Evolutionary conservation across 805 yeast genomes (phyloP), one percentile per base, ranked within the genome.

Genomic region (Cyberlindnera samutprakarnensis): DNA sequence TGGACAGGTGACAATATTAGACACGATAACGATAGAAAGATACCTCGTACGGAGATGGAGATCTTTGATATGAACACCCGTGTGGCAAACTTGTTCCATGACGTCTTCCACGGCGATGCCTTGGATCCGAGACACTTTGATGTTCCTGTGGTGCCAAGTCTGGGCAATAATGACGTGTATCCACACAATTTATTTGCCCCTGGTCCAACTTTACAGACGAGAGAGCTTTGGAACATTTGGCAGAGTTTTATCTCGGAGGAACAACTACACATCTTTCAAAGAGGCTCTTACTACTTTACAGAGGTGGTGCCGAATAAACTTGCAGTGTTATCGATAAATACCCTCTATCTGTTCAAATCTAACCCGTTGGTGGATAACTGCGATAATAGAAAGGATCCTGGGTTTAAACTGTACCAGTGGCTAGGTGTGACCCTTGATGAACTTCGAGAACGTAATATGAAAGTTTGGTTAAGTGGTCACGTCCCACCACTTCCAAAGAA

Each of bases 1-100:
- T 85, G 95, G 95, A 84, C 95, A 0, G 95, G 95, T 20, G 95
- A 85, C 56, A 85, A 84, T 46, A 72, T 82, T 28, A 66, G 94
- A 35, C 95, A 84, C 53, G 94, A 84, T 53, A 81, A 78, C 46
- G 95, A 84, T 56, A 63, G 94, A 50, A 51, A 53, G 14, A 58
- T 60, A 47, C 95, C 95, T 3, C 70, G 95, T 61, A 72, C 83
- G 1, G 94, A 84, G 47, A 47, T 50, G 36, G 73, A 76, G 35
- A 85, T 85, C 28, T 72, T 83, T 40, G 78, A 76, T 10, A 67
- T 78, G 73, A 84, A 84, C 50, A 65, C 68, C 39, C 42, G 62
- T 18, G 71, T 82, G 8, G 66, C 85, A 5, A 59, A 62, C 14
- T 44, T 64, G 35, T 66, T 84, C 62, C 59, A 62, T 31, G 61